Evolutionary conservation across 306 rosid genomes (phyloP).

Genomic region (Delonix regia): DNA sequence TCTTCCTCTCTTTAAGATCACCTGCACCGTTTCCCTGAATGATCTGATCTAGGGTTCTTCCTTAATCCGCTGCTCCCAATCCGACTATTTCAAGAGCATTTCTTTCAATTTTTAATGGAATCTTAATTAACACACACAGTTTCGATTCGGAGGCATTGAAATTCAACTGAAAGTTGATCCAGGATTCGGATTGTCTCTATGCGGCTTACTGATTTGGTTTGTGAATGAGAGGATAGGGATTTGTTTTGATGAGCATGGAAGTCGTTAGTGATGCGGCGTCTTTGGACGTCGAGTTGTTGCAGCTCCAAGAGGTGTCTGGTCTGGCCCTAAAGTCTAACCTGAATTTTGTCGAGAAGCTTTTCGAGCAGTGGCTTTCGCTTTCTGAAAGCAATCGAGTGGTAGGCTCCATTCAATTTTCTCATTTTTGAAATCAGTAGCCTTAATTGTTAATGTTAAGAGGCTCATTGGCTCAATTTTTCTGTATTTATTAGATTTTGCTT

Average conservation of each 20-base stretch:
- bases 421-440: constrained; percentile 16
- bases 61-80: constrained; percentile 40
- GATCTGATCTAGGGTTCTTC: constrained; percentile 67
- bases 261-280: constrained; percentile 77
- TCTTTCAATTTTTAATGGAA: constrained; percentile 12
- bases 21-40: constrained; percentile 22
- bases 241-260: constrained; percentile 79
- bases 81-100: constrained; percentile 34
- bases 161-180: constrained; percentile 37
- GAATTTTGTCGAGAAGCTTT: constrained; percentile 70
- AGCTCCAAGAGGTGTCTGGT: constrained; percentile 82
- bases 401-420: constrained; percentile 30
- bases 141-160: constrained; percentile 41
- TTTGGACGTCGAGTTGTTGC: constrained; percentile 87
- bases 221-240: constrained; percentile 56
- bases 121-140: neutral
- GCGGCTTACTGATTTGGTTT: constrained; percentile 39
- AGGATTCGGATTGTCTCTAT: constrained; percentile 46
- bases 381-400: constrained; percentile 87
- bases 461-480: constrained; percentile 22
- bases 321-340: constrained; percentile 80
- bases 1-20: constrained; percentile 40
- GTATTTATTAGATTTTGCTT: neutral
- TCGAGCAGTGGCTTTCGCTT: constrained; percentile 94
- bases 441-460: constrained; percentile 20